Evolutionary conservation across 108 stramenopile genomes (phyloP).

Genomic region (Nannochloropsis granulata): DNA sequence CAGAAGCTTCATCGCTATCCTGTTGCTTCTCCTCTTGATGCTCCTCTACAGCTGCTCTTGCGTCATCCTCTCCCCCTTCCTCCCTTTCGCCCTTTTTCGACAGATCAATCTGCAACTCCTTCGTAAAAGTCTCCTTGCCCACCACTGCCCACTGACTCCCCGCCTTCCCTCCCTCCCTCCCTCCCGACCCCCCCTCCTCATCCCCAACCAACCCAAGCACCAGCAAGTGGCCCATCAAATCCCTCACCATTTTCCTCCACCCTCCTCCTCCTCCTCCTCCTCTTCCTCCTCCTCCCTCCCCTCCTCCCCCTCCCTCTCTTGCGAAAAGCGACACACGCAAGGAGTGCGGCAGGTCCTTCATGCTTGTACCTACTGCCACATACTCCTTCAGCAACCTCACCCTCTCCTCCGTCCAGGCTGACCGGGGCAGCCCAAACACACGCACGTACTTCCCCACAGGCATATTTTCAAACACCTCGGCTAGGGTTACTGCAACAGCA

Average conservation of each 20-base stretch:
- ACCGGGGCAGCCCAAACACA: not conserved
- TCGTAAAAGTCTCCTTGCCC: not conserved
- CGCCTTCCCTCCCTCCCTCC: not conserved
- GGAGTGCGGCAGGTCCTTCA: not conserved
- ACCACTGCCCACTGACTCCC: not conserved
- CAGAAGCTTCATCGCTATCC: too few relatives aligned
- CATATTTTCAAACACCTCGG: not conserved
- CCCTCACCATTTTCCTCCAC: not conserved
- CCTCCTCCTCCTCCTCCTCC: not conserved
- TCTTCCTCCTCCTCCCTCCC: too few relatives aligned
- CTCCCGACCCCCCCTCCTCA: not conserved
- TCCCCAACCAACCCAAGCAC: not conserved
- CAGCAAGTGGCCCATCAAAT: not conserved
- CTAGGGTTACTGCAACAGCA: not conserved
- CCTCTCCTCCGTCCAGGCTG: not conserved
- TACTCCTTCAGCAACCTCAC: not conserved
- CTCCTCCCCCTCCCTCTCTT: not conserved
- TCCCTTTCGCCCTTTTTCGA: not conserved
- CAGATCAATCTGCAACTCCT: not conserved
- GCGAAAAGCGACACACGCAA: not conserved
- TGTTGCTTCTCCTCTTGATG: too few relatives aligned
- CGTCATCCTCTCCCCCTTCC: not conserved
- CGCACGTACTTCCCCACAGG: not conserved
- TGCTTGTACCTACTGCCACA: not conserved
- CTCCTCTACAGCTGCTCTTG: too few relatives aligned